Evolutionary conservation across 306 rosid genomes (phyloP).

Genomic region (Cucurbita ficifolia): DNA sequence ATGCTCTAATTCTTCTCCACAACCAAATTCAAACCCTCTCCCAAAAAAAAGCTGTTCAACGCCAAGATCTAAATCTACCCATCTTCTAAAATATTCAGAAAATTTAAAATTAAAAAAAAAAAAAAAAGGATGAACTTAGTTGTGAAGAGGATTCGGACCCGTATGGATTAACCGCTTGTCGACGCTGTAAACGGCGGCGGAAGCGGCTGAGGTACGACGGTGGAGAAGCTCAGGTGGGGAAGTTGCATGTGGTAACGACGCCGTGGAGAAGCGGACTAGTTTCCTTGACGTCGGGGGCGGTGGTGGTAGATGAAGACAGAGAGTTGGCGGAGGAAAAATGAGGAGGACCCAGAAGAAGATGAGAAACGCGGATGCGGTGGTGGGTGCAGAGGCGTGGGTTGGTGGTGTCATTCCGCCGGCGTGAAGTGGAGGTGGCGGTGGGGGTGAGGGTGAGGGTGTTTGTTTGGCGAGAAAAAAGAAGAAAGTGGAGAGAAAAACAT

Average conservation of each 20-base stretch:
- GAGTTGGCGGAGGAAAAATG: constrained; percentile 29
- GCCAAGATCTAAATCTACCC: background rate
- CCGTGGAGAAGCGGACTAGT: constrained; percentile 12
- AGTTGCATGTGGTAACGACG: constrained; percentile 22
- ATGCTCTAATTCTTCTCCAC: constrained; percentile 9
- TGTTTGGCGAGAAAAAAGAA: constrained; percentile 9
- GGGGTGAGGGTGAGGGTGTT: constrained; percentile 13
- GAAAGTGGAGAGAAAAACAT: background rate
- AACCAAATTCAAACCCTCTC: background rate
- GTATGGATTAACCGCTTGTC: constrained; percentile 66
- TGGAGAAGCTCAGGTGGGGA: background rate
- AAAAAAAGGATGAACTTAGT: constrained; percentile 19
- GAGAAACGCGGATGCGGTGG: constrained; percentile 5
- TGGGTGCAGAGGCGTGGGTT: background rate
- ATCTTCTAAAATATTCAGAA: background rate
- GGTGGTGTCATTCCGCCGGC: background rate
- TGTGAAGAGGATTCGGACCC: constrained; percentile 95
- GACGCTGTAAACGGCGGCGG: constrained; percentile 23
- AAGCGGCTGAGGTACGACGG: background rate
- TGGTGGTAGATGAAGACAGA: constrained; percentile 14
- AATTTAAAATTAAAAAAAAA: background rate
- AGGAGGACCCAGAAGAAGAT: constrained; percentile 49
- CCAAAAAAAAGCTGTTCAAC: background rate
- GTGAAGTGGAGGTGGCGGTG: constrained; percentile 4
- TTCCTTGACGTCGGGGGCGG: constrained; percentile 12